A percentile compares a stretch with the other conserved stretches of the same genome.
Conservation (phyloP, 1,284 basidiomycete species). For the Golubevia sp. region DNA sequence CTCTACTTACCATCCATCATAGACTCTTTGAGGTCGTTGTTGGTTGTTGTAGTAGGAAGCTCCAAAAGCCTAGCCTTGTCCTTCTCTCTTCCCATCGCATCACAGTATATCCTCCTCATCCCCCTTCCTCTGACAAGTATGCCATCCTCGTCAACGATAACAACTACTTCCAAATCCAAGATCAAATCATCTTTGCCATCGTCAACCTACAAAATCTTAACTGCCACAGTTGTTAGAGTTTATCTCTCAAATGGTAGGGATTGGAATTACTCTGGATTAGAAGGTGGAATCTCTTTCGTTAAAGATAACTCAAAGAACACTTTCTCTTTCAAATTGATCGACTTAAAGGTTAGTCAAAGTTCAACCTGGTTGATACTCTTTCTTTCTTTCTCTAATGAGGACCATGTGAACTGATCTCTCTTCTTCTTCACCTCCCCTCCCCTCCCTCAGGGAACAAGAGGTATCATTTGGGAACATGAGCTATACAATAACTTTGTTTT, state of each 20-base stretch:
- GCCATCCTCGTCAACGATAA: slow-evolving; percentile 49
- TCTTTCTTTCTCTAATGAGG: no score
- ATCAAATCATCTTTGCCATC: slow-evolving; percentile 54
- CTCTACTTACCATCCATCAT: neutral
- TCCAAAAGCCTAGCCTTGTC: no score
- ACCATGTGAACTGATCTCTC: slow-evolving; percentile 1
- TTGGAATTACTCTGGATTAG: slow-evolving; percentile 51
- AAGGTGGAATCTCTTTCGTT: slow-evolving; percentile 55
- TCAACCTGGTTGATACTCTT: no score
- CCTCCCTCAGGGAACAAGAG: slow-evolving; percentile 70
- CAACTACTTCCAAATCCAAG: slow-evolving; percentile 53
- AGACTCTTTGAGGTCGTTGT: no score
- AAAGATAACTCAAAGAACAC: slow-evolving; percentile 28
- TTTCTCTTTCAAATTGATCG: slow-evolving; percentile 50
- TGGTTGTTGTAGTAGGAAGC: no score
- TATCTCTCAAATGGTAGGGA: no score
- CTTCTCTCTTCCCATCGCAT: no score
- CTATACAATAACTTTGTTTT: slow-evolving; percentile 84
- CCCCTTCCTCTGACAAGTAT: no score
- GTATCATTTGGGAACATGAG: slow-evolving; percentile 92
- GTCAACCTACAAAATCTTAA: slow-evolving; percentile 53
- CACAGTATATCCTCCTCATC: no score
- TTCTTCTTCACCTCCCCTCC: no score
- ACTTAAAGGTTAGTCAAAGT: slow-evolving; percentile 51
- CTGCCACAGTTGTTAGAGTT: slow-evolving; percentile 53